Conservation (phyloP, 169 alveolate genomes). For the Plasmodium adleri region DNA sequence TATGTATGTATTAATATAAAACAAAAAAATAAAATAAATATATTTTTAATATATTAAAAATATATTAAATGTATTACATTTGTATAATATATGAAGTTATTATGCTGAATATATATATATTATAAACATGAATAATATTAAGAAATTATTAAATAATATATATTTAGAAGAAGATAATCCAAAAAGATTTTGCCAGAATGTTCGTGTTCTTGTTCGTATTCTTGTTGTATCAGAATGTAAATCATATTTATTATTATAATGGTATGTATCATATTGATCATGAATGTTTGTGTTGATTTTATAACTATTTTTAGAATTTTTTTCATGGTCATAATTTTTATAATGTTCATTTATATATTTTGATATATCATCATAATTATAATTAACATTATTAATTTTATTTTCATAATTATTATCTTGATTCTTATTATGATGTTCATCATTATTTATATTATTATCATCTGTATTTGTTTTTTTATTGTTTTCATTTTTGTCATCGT, state of each 20-base stretch:
- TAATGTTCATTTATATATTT: neutral
- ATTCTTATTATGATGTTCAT: slow-evolving; percentile 1
- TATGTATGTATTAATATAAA: neutral
- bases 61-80: too few relatives aligned
- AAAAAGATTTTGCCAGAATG: slow-evolving; percentile 51
- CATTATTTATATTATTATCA: neutral
- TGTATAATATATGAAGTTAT: neutral
- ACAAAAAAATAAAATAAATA: too few relatives aligned
- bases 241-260: neutral
- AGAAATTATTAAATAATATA: slow-evolving; percentile 1
- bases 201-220: slow-evolving; percentile 17
- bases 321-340: neutral
- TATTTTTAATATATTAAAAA: too few relatives aligned
- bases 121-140: slow-evolving; percentile 11
- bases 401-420: neutral
- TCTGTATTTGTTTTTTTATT: neutral
- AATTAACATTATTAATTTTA: neutral
- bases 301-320: neutral
- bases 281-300: neutral
- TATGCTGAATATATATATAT: neutral
- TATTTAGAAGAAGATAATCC: slow-evolving; percentile 57
- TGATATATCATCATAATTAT: neutral
- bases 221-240: neutral
- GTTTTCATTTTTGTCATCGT: neutral
- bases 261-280: slow-evolving; percentile 4